Evolutionary conservation across 2,329 filamentous ascomycete species (phyloP), one percentile per base, ranked within the genome.

Genomic region (Alternaria tenuissima): DNA sequence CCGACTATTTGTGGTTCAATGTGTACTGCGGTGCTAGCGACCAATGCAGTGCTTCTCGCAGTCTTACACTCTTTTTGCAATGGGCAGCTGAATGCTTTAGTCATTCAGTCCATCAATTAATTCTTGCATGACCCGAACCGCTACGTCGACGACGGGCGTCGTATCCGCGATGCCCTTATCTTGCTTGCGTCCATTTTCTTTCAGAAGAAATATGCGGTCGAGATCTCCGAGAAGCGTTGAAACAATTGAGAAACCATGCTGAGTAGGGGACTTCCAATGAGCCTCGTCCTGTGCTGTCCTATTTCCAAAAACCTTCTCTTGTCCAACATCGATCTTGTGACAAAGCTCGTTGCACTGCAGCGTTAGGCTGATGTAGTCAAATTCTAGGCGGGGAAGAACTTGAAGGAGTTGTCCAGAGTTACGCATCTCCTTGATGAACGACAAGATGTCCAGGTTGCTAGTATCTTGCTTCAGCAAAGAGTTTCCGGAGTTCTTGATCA

Each of bases 351-450:
- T 48, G 11, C 44, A 49, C 26, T 42, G 24, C 5, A 49, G 24
- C 14, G 44, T 56, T 5, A 48, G 26, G 6, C 34, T 24, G 26
- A 42, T 56, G 26, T 56, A 56, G 14, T 56, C 53, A 2, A 55
- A 49, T 3, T 49, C 24, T 11, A 56, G 14, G 1, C 34, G 43
- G 18, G 18, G 8, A 1, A 42, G 36, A 18, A 43, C 6, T 7
- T n/a, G 24, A 18, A 26, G 18, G 32, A 51, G 54, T 26, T 51
- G 24, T 24, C 34, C 16, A 2, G 46, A 51, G 11, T n/a, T 28
- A 5, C 42, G 32, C 7, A 55, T 24, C 12, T 30, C 24, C 1
- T 41, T 41, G n/a, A 41, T 48, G 8, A 39, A 48, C 0, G 43
- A 39, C 6, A 11, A 46, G 4, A 55, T 55, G 20, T 57, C 41